Evolutionary conservation across 306 rosid genomes (phyloP), one percentile per base, ranked within the genome.

Genomic region (Quercus suber): DNA sequence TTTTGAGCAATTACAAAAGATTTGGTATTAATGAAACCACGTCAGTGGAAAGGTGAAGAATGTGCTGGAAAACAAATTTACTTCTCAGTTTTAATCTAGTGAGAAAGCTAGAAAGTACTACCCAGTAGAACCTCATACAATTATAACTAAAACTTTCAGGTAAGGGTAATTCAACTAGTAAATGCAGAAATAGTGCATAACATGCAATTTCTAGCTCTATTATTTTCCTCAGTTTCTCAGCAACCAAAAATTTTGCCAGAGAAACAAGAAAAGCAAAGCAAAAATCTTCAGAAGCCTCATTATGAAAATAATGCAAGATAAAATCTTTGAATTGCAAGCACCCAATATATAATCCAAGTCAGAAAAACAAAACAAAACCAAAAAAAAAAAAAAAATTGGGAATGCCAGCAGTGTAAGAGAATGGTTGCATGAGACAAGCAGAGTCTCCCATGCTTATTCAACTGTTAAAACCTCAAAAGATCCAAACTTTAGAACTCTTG

Each of bases 341-440:
- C 35, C 58, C 41, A 55, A 35, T 23, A 82, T 74, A 20, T 1
- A 37, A 37, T 41, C 1, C 15, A n/a, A 72, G 25, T 20, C 4
- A n/a, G 30, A 58, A 73, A 74, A 71, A 23, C 55, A 67, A 18
- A 25, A 41, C 45, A n/a, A n/a, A n/a, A n/a, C n/a, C n/a, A 37
- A 58, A 73, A 30, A 45, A 9, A 49, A 59, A 41, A 58, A 73
- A 30, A 45, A 9, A 49, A 86, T 89, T 90, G 82, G 90, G 71
- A 69, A 90, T 81, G 58, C 94, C 96, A 9, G 98, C 90, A 83
- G 88, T 86, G 69, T 91, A 93, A 74, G 98, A 93, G 83, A 95
- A 90, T 41, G 99, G 98, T 57, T 89, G 98, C 96, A 95, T 85
- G 88, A 95, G 87, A 87, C 99, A 93, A 55, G 93, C 49, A 35